phyloP scores from a whole-genome alignment of 2,329 filamentous ascomycete genomes.

The Aspergillus proliferans region DNA sequence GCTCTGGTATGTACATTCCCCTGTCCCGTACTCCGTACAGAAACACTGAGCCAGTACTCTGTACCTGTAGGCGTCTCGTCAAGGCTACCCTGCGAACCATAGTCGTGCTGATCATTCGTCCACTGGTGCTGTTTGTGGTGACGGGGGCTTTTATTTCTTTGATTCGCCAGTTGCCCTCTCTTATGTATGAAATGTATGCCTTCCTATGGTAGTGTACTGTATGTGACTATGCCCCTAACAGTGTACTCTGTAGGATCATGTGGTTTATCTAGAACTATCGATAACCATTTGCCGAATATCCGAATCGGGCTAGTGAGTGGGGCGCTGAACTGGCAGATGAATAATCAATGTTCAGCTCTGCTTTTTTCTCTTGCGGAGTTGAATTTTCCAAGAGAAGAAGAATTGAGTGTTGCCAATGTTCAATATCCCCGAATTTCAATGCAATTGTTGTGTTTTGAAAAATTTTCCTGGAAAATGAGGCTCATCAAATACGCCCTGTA shows the following conservation, averaged over 20 bases:
- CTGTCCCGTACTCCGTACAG: too few relatives aligned
- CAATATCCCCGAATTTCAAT: too few relatives aligned
- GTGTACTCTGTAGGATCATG: background rate
- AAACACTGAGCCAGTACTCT: background rate
- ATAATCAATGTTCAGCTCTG: background rate
- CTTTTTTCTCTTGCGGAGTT: too few relatives aligned
- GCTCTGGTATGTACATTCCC: too few relatives aligned
- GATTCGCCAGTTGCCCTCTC: background rate
- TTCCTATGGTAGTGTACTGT: background rate
- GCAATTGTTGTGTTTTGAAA: too few relatives aligned
- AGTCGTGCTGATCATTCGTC: background rate
- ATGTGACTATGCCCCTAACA: background rate
- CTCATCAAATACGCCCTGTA: slow-evolving; percentile 14
- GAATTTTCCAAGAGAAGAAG: too few relatives aligned
- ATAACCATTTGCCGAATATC: slow-evolving; percentile 3
- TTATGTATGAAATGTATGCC: slow-evolving; percentile 3
- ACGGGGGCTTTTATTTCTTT: background rate
- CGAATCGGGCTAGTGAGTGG: background rate
- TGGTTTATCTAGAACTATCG: slow-evolving; percentile 1
- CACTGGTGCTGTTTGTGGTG: background rate
- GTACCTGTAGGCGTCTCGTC: background rate
- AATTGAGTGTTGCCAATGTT: too few relatives aligned
- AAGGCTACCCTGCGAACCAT: background rate
- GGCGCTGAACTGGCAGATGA: background rate
- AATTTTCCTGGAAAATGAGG: too few relatives aligned